Evolutionary conservation across 176 grass and related monocot genomes (phyloP).

Genomic region (Oryza australiensis): DNA sequence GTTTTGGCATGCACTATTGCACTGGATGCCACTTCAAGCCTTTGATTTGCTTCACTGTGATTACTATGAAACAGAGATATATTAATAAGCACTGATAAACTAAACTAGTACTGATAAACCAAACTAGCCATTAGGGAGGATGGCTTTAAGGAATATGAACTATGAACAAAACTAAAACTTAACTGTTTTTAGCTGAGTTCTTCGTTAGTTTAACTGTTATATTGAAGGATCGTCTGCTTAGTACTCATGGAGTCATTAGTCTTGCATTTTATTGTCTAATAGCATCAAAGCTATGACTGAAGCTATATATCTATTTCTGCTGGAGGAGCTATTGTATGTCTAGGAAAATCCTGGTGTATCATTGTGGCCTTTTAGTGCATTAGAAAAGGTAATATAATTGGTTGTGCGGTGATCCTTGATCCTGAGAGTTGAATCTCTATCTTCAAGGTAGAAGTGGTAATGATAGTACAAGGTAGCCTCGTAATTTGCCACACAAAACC

Average conservation of each 20-base stretch:
- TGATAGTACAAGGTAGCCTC: background rate
- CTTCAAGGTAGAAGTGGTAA: background rate
- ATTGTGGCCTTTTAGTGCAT: slow-evolving; percentile 5
- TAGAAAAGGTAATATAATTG: background rate
- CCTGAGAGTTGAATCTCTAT: background rate
- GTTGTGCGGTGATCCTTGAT: background rate
- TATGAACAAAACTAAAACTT: background rate
- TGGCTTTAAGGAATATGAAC: background rate
- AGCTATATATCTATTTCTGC: background rate
- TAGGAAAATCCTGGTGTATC: background rate
- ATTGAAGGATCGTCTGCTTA: background rate
- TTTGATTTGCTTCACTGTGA: background rate
- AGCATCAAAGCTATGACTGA: background rate
- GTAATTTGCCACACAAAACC: background rate
- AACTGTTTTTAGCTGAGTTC: background rate
- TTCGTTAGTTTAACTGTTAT: slow-evolving; percentile 10
- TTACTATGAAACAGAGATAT: slow-evolving; percentile 1
- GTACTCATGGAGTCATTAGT: background rate
- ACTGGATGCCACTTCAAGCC: background rate
- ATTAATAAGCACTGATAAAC: background rate
- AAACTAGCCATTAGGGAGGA: background rate
- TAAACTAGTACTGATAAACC: background rate
- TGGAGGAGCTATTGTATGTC: background rate
- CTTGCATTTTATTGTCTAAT: background rate
- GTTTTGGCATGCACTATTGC: slow-evolving; percentile 10